phyloP scores from a whole-genome alignment of 176 grass and related monocot species.

The Juncus inflexus region DNA sequence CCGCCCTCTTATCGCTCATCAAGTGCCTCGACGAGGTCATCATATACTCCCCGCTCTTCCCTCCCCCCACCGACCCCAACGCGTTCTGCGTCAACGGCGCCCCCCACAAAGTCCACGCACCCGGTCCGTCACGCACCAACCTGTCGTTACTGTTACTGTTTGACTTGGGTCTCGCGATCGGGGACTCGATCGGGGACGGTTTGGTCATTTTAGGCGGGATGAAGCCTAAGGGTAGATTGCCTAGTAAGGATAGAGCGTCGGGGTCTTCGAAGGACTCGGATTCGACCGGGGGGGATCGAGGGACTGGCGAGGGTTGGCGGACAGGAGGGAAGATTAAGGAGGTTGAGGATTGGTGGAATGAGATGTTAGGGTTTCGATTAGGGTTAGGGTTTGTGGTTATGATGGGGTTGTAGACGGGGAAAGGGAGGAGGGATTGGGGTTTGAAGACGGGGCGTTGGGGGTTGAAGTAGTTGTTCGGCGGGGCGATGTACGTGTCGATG shows the following conservation, averaged over 20 bases:
- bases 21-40: constrained; percentile 27
- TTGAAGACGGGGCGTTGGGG: not conserved
- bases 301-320: constrained; percentile 28
- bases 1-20: constrained; percentile 40
- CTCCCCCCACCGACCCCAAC: constrained; percentile 57
- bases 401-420: constrained; percentile 39
- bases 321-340: constrained; percentile 25
- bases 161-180: constrained; percentile 41
- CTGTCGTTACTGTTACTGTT: constrained; percentile 26
- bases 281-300: constrained; percentile 34
- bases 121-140: constrained; percentile 46
- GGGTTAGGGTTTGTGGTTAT: not conserved
- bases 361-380: constrained; percentile 1
- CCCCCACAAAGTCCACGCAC: constrained; percentile 86
- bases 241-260: constrained; percentile 79
- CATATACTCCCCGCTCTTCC: constrained; percentile 47
- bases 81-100: constrained; percentile 71
- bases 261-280: constrained; percentile 79
- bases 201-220: constrained; percentile 42
- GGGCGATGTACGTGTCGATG: constrained; percentile 24
- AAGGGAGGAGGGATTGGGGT: constrained; percentile 33
- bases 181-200: constrained; percentile 86
- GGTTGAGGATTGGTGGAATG: constrained; percentile 38
- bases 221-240: constrained; percentile 58
- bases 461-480: constrained; percentile 23